These are phyloP conservation scores for Platanthera zijinensis DNA, from an alignment of 106 monocot species.

Conservation along the genomic window DNA sequence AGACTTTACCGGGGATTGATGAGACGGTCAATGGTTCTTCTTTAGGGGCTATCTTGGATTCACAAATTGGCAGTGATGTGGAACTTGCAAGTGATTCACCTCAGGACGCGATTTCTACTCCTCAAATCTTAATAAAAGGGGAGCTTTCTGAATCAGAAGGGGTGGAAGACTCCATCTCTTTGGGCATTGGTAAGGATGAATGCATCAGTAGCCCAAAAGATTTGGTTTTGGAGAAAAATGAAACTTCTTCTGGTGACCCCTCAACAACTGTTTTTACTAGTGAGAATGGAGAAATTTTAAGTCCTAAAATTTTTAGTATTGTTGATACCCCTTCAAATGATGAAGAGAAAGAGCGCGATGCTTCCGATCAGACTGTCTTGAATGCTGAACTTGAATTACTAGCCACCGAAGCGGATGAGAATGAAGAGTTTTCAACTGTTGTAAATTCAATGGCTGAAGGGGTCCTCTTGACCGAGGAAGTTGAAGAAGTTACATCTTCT, in stretches of 20 bases:
- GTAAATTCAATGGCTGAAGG: not conserved
- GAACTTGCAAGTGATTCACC: constrained; percentile 7
- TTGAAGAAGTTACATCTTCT: not conserved
- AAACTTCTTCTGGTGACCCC: too few species aligned
- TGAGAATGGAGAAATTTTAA: too few species aligned
- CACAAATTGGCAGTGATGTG: constrained; percentile 5
- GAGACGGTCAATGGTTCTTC: constrained; percentile 18
- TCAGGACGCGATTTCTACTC: constrained; percentile 8
- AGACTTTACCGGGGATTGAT: constrained; percentile 6
- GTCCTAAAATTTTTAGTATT: not conserved
- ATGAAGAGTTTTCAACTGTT: not conserved
- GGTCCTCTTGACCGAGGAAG: not conserved
- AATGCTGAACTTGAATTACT: not conserved
- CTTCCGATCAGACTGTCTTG: not conserved
- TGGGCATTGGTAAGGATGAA: not conserved
- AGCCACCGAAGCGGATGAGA: not conserved
- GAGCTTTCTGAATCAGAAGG: not conserved
- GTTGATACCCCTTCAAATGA: not conserved
- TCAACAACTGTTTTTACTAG: too few species aligned
- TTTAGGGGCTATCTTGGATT: constrained; percentile 18
- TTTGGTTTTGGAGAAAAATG: too few species aligned
- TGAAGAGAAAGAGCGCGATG: not conserved
- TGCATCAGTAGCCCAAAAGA: not conserved
- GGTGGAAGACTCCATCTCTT: constrained; percentile 1
- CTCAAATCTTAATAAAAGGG: constrained; percentile 14